Conservation (phyloP, 805 yeast species). For the Lipomyces mesembrius region DNA sequence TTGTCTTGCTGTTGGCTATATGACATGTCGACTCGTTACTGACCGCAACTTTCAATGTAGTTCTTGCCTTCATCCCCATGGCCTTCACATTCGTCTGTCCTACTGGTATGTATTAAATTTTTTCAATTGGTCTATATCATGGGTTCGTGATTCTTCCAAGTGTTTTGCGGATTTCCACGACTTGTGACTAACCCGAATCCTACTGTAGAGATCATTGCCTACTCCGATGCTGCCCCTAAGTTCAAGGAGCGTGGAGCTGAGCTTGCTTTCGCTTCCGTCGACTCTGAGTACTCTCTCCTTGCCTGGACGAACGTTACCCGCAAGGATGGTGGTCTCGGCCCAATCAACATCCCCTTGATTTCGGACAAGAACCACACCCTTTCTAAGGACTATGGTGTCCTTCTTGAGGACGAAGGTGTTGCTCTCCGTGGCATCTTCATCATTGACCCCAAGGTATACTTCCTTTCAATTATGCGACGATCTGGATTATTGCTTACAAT, state of each 20-base stretch:
- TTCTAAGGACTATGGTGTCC: conserved; percentile 95
- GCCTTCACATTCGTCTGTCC: conserved; percentile 99
- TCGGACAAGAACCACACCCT: conserved; percentile 97
- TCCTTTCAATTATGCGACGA: not conserved
- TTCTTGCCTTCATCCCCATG: conserved; percentile 95
- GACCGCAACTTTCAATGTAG: conserved; percentile 28
- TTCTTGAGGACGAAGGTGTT: conserved; percentile 93
- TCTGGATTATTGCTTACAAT: not conserved
- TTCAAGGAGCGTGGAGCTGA: conserved; percentile 85
- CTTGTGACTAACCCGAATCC: not conserved
- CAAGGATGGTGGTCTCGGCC: conserved; percentile 98
- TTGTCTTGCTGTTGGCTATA: not conserved
- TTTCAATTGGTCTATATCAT: not conserved
- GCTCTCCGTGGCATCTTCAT: conserved; percentile 98
- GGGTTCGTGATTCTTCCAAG: not conserved
- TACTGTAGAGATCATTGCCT: conserved; percentile 83
- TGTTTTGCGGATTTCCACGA: not conserved
- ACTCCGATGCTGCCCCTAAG: conserved; percentile 91
- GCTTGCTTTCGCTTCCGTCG: conserved; percentile 95
- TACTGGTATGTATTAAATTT: conserved; percentile 51
- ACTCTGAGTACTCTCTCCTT: conserved; percentile 94
- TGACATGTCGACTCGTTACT: not conserved
- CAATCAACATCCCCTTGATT: conserved; percentile 88
- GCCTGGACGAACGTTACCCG: conserved; percentile 98
- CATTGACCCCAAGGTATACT: conserved; percentile 77